Base-by-base conservation (phyloP, 805 yeast species). In the Jamesozyma lodderae region DNA sequence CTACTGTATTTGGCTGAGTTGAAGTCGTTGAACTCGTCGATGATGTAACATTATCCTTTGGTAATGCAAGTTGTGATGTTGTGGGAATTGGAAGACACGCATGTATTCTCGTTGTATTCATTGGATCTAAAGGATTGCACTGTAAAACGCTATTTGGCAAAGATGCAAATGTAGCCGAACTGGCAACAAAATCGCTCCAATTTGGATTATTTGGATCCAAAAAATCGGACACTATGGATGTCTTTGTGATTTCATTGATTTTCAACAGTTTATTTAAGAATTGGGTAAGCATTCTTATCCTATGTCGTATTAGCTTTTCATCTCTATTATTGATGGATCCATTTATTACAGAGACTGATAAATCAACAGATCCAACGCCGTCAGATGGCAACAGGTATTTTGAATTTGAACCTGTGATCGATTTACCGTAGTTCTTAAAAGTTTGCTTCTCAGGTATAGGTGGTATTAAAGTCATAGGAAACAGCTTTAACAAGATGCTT, bases 371-470 rank as follows among this genome's bases (percentile, higher is more conserved):
- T 2, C 54, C 57, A 3, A 54, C 42, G n/a, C 45, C 48, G 30
- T 57, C 61, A 4, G 59, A 42, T 11, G 62, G 61, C 31, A 57
- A 36, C 14, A 50, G 18, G 35, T 53, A 57, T 17, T 45, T 53
- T 2, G 60, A 49, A 15, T 31, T 51, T 14, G 56, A 46, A 3
- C 57, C 53, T 3, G 61, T 48, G 14, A 58, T 51, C 2, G 61
- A 44, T 35, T 53, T 56, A 15, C 63, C 49, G 40, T 57, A 58
- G 22, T 53, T 58, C 36, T 54, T 60, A 5, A 60, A 43, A 8
- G 55, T 45, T 42, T 82, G 88, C 57, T 82, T 82, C 64, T 79
- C 84, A 0, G 98, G 98, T n/a, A 92, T 85, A 0, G 96, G 95
- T 2, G 98, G 97, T 2, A 92, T 73, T 4, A 92, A 69, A 5